Conservation (phyloP, 257 asterid species). For the Solanum etuberosum region DNA sequence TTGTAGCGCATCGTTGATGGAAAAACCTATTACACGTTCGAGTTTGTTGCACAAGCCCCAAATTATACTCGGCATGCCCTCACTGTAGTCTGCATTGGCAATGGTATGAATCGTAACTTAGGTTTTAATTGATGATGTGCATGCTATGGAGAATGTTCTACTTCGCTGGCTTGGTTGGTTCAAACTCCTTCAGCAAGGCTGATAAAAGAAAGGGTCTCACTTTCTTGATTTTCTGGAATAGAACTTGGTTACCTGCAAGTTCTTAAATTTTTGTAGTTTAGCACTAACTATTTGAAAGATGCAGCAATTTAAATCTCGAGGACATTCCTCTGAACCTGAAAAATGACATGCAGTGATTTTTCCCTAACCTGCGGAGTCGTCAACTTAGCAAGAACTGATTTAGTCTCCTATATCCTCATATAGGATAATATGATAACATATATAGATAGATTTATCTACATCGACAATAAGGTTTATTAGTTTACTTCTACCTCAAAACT, state of each 20-base stretch:
- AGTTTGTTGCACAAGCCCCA: conserved; percentile 71
- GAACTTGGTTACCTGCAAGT: not conserved
- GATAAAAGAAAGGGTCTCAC: not conserved
- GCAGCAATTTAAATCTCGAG: not conserved
- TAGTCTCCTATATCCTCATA: not conserved
- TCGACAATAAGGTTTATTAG: not conserved
- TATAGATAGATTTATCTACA: not conserved
- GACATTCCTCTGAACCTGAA: not conserved
- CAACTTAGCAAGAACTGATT: not conserved
- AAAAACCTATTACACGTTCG: conserved; percentile 61
- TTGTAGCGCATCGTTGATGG: conserved; percentile 71
- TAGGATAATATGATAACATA: not conserved
- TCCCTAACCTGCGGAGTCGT: not conserved
- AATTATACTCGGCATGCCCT: conserved; percentile 89
- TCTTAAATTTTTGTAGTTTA: not conserved
- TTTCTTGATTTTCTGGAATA: not conserved
- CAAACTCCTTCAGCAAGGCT: not conserved
- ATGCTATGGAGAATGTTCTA: not conserved
- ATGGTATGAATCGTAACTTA: conserved; percentile 30
- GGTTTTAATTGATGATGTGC: not conserved
- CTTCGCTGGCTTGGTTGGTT: not conserved
- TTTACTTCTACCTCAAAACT: not conserved
- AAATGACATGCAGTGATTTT: not conserved
- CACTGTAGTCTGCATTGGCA: conserved; percentile 61
- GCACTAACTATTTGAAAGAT: not conserved